A percentile compares a stretch with the other conserved stretches of the same genome.
Evolutionary conservation across 148 eudicot genomes (phyloP).

Genomic region (Amaranthus hypochondriacus): DNA sequence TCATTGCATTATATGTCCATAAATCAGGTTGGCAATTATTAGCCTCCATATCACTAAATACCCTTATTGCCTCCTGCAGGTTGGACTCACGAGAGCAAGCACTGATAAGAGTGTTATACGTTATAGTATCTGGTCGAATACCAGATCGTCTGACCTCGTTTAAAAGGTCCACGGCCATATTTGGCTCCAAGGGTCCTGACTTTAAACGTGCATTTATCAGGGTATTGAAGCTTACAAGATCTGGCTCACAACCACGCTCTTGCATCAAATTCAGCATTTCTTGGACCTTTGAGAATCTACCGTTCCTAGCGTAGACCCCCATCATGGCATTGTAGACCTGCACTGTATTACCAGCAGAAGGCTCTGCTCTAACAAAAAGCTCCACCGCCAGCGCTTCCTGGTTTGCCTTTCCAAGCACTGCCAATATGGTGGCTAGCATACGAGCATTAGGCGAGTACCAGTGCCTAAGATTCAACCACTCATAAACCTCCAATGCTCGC

Average conservation of each 20-base stretch:
- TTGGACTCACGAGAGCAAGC: slow-evolving; percentile 92
- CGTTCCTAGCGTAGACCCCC: slow-evolving; percentile 92
- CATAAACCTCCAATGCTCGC: slow-evolving; percentile 83
- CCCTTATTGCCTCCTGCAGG: slow-evolving; percentile 77
- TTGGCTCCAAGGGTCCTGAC: slow-evolving; percentile 56
- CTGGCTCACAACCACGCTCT: slow-evolving; percentile 77
- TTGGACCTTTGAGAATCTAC: slow-evolving; percentile 68
- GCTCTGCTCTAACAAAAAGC: slow-evolving; percentile 63
- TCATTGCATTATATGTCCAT: slow-evolving; percentile 99
- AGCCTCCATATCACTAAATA: slow-evolving; percentile 76
- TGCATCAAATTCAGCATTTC: slow-evolving; percentile 76
- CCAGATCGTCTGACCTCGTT: slow-evolving; percentile 75
- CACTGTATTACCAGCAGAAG: slow-evolving; percentile 61
- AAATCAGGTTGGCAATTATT: slow-evolving; percentile 85
- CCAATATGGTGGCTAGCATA: slow-evolving; percentile 80
- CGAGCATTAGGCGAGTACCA: slow-evolving; percentile 82
- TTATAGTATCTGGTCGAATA: slow-evolving; percentile 82
- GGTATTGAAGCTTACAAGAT: slow-evolving; percentile 91
- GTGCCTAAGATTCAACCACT: slow-evolving; percentile 83
- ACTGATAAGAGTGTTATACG: slow-evolving; percentile 96
- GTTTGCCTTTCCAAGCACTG: slow-evolving; percentile 89
- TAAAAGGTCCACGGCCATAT: slow-evolving; percentile 65
- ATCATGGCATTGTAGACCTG: slow-evolving; percentile 98
- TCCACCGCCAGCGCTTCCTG: slow-evolving; percentile 82
- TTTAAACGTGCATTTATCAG: slow-evolving; percentile 85